A percentile compares a stretch with the other conserved stretches of the same genome.
phyloP scores from a whole-genome alignment of 495 filamentous ascomycete genomes.

The Pyrenula massariospora region DNA sequence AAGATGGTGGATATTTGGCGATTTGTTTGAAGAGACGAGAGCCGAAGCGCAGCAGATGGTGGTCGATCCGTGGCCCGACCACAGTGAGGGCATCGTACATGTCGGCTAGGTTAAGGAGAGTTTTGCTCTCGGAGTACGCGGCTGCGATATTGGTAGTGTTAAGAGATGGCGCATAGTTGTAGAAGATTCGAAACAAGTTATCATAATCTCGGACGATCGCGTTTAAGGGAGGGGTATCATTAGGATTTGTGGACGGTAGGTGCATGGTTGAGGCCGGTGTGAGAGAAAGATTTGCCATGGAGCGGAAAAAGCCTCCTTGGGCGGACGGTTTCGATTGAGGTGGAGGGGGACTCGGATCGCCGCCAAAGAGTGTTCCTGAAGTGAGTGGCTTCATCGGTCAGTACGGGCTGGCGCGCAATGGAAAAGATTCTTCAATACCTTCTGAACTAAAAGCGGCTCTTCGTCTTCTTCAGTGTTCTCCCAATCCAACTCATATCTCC shows the following conservation, averaged over 20 bases:
- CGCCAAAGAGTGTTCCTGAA: constrained; percentile 36
- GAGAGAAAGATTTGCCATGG: constrained; percentile 63
- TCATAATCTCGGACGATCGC: constrained; percentile 74
- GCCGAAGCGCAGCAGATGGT: constrained; percentile 85
- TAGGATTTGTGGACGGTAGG: constrained; percentile 20
- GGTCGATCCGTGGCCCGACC: constrained; percentile 80
- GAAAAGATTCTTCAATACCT: constrained; percentile 28
- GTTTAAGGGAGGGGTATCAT: constrained; percentile 47
- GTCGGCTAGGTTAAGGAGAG: constrained; percentile 70
- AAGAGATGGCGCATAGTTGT: constrained; percentile 73
- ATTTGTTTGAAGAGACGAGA: constrained; percentile 86
- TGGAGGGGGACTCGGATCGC: constrained; percentile 34
- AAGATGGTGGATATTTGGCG: constrained; percentile 83
- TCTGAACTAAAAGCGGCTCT: constrained; percentile 80
- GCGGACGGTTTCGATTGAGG: constrained; percentile 40
- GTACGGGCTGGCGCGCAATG: background rate
- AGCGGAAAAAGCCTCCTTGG: constrained; percentile 66
- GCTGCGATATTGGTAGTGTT: constrained; percentile 79
- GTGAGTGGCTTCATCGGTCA: constrained; percentile 22
- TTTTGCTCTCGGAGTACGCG: constrained; percentile 85
- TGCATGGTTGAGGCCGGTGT: constrained; percentile 43
- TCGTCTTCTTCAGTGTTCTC: constrained; percentile 60
- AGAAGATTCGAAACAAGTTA: constrained; percentile 86
- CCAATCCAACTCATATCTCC: constrained; percentile 81
- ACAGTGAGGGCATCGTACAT: constrained; percentile 85